Base-by-base conservation (phyloP, 129 eudicot genomes). In the Scalesia atractyloides region DNA sequence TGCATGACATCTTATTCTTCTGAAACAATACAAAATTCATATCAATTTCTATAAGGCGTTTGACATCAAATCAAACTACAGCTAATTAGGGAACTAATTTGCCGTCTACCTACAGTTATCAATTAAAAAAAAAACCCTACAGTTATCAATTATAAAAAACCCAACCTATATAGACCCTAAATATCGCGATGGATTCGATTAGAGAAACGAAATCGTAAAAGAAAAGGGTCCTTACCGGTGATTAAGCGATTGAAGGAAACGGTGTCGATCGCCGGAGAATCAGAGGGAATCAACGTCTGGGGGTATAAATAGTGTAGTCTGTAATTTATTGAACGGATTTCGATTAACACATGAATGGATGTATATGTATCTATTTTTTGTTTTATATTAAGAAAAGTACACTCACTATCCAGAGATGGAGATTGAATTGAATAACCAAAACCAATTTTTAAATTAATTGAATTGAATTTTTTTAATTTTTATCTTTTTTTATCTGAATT, bases 161-260 rank as follows among this genome's bases (percentile, higher is more conserved):
- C 33, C 48, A 51, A 39, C 30, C 49, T 51, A 52, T 17, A 50
- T 30, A 66, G 67, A 56, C 74, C 74, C 68, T 66, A 12, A 47
- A 73, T 73, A 36, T 47, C 14, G 68, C 30, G 24, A 72, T 13
- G 69, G 46, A 73, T 46, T 44, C 14, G 39, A 48, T 61, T 48
- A 73, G 13, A 33, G 18, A 9, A 59, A 33, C 8, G 26, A 17
- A 49, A 63, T 49, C 52, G 41, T n/a, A 48, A 19, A 9, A 30
- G 15, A 10, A 61, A 61, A 63, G 3, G 50, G 3, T 50, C 2
- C 24, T 57, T 30, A 76, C 80, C 49, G 44, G 61, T 56, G 14
- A 73, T 66, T 43, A 66, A 16, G 73, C 39, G 34, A 30, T 3
- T 30, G 34, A 0, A 30, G 34, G 34, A 30, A 30, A 2, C 34